Base-by-base conservation (phyloP, 192 early-diverging fungal species). In the Ambispora gerdemannii region DNA sequence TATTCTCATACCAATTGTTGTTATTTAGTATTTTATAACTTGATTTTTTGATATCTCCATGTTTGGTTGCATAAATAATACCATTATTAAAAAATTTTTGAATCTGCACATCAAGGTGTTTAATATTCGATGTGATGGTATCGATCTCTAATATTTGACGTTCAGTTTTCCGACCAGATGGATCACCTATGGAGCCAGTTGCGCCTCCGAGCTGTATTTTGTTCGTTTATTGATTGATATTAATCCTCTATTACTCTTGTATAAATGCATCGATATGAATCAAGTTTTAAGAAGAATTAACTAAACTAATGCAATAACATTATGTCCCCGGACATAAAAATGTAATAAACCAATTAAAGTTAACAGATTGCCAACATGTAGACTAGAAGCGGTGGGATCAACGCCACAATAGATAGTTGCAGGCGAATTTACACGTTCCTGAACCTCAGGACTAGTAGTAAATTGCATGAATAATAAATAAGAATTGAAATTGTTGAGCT, bases 101-200 rank as follows among this genome's bases (percentile, higher is more conserved):
- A 11, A 98, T 78, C 73, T 96, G 95, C 3, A 56, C 66, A 27
- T 86, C 80, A 49, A 98, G 93, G 0, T 80, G 81, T 0, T 76
- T 77, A 0, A 87, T 73, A 75, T 98, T 96, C 8, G 56, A 49
- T 4, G 78, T 72, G 15, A 95, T 75, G 7, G 74, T 79, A 3
- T 83, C 78, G 20, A 68, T 70, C 2, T 80, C 86, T 68, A 96
- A 74, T 4, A 88, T 89, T 20, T 76, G 74, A 4, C 96, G 88
- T 69, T 98, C 96, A 0, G 90, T 87, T 47, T 82, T 85, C 50
- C 89, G 87, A 3, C 96, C 96, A 19, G 89, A 91, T 3, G 96
- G 96, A 74, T 98, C 96, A 15, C 96, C 96, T 56, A 98, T 95
- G 15, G 83, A 75, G 0, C 93, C 96, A 0, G 96, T 98, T 6